Evolutionary conservation across 225 moss, liverwort and hornwort genomes (phyloP).

Genomic region (Pleurozium schreberi): DNA sequence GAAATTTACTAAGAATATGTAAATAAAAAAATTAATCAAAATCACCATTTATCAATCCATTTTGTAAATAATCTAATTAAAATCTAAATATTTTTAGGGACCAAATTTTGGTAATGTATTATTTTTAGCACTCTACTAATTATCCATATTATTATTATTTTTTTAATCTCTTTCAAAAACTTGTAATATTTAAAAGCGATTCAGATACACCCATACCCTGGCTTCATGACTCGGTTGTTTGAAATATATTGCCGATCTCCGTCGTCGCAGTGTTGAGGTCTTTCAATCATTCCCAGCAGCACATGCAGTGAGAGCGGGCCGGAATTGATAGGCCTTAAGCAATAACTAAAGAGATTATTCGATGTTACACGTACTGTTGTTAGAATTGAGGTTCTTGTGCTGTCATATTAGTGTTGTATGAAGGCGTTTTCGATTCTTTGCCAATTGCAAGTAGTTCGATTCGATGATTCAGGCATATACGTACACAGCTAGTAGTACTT

Average conservation of each 20-base stretch:
- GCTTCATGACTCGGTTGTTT: not conserved
- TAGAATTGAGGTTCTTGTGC: not conserved
- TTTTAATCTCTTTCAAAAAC: not conserved
- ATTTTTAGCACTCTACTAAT: too few species aligned
- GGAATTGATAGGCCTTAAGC: not conserved
- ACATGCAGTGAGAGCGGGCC: not conserved
- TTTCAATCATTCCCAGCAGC: not conserved
- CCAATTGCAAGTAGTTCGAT: too few species aligned
- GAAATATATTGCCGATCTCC: not conserved
- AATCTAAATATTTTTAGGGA: too few species aligned
- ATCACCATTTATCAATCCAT: not conserved
- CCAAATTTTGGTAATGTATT: too few species aligned
- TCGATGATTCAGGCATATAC: not conserved
- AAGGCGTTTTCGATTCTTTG: not conserved
- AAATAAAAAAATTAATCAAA: not conserved
- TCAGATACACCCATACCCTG: too few species aligned
- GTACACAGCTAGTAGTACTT: not conserved
- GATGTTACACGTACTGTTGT: not conserved
- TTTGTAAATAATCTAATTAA: too few species aligned
- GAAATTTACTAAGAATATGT: too few species aligned
- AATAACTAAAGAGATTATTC: not conserved
- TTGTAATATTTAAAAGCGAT: not conserved
- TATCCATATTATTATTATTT: too few species aligned
- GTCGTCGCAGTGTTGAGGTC: not conserved
- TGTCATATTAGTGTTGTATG: not conserved